Base-by-base conservation (phyloP, 257 asterid species). In the Forsythia viridissima region DNA sequence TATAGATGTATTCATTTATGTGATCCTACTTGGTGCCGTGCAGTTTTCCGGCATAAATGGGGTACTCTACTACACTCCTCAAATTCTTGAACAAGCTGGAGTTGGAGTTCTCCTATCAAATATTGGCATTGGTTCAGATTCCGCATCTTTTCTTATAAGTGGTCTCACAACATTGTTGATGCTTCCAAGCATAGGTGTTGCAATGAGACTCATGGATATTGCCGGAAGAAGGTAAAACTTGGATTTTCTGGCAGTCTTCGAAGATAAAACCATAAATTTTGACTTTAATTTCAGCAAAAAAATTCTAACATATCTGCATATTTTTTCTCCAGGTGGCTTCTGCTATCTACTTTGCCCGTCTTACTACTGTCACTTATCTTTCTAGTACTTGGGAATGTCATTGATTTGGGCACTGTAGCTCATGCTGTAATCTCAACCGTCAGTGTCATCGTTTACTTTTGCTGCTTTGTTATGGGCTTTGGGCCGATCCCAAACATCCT, bases 401-500 rank as follows among this genome's bases (percentile, higher is more conserved):
- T 93, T 16, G 0, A 85, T n/a, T 70, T 95, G 81, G 97, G 94
- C 6, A 68, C 86, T 3, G 40, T 87, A 44, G 20, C 76, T 18
- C 97, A 90, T 18, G 99, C 99, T 0, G 81, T 89, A 37, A 75
- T 95, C 87, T 93, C 98, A 78, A 95, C 97, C 1, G 80, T 81
- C 12, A 90, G 98, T 59, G 98, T 95, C 37, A 87, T 95, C 2
- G 78, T 93, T 15, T 95, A 95, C 93, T 91, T 95, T 80, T 93
- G 99, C 94, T 81, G 88, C 86, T 95, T 93, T 43, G 98, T 93
- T 37, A 92, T 88, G 92, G 99, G 99, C 0, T 95, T 93, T 74
- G 99, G 99, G 6, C 99, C 99, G 0, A 77, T 95, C 79, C 99
- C 99, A 0, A 95, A 95, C 93, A 93, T 95, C 93, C 96, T 95